A percentile compares a stretch with the other conserved stretches of the same genome.
Evolutionary conservation across 805 yeast species (phyloP).

Genomic region (Ogataea philodendri): DNA sequence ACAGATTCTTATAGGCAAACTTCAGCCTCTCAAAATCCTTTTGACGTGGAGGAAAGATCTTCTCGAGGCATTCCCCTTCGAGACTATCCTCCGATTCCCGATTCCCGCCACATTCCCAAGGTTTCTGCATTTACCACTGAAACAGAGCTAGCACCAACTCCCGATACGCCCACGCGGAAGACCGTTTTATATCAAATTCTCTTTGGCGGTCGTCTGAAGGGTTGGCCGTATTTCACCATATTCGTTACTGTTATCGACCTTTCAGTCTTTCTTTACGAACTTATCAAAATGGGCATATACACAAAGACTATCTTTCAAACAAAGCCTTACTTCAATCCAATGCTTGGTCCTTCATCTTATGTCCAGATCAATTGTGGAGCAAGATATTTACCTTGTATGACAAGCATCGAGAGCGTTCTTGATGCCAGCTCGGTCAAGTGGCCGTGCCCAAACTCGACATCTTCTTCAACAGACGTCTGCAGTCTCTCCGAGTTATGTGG

Average conservation of each 20-base stretch:
- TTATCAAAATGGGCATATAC: constrained; percentile 51
- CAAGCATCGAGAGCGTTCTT: constrained; percentile 47
- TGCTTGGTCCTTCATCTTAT: constrained; percentile 74
- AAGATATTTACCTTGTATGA: constrained; percentile 71
- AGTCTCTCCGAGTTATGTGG: constrained; percentile 59
- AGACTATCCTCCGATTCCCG: constrained; percentile 4
- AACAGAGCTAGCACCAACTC: neutral
- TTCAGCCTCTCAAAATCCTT: constrained; percentile 2
- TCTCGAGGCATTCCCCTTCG: constrained; percentile 1
- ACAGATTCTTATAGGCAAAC: too few relatives aligned
- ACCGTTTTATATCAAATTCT: constrained; percentile 4
- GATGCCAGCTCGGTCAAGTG: constrained; percentile 43
- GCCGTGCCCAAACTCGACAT: constrained; percentile 72
- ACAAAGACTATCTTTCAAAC: constrained; percentile 69
- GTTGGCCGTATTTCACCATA: constrained; percentile 32
- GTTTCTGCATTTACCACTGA: too few relatives aligned
- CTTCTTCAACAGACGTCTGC: constrained; percentile 53
- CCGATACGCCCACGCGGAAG: neutral
- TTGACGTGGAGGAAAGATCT: constrained; percentile 1
- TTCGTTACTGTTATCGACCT: constrained; percentile 46
- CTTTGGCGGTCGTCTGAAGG: constrained; percentile 18
- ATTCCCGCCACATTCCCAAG: neutral
- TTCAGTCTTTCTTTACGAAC: constrained; percentile 59
- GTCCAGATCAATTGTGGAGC: constrained; percentile 69
- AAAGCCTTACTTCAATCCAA: constrained; percentile 70